Evolutionary conservation across 257 asterid species (phyloP), one percentile per base, ranked within the genome.

Genomic region (Vinca minor): DNA sequence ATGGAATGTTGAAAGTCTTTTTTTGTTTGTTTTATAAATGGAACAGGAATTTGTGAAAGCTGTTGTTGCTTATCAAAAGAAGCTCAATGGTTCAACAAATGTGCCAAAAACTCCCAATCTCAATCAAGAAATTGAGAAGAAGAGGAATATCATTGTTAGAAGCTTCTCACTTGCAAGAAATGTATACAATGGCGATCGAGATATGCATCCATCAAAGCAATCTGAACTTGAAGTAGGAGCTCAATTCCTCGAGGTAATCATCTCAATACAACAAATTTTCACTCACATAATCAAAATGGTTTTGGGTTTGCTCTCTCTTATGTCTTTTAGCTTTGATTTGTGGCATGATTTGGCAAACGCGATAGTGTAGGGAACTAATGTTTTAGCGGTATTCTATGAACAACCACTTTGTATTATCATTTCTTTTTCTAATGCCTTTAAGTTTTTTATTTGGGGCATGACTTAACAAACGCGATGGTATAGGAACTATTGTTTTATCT

Each of bases 11-110:
- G 31, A 21, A n/a, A 1, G 5, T 38, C 31, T 55, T 4, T 32
- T 34, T 46, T 25, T 38, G 66, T 35, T 38, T 70, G 41, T 41
- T 29, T 0, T 61, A 12, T 18, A 47, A 71, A 50, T 72, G 53
- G 46, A 26, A 26, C 58, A 81, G 83, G 82, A 73, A 42, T 81
- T 81, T 73, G 86, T 68, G 20, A 81, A 73, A 71, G 79, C 86
- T 1, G 83, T 62, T 21, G 46, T 78, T 78, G 79, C 80, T 21
- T 75, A 73, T 53, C 86, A 81, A 67, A 78, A 81, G 69, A 81
- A 71, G 65, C 78, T 75, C 4, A 68, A 49, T 4, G 45, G 57
- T 62, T 18, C 45, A 69, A 62, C 54, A 50, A 64, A 35, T 15
- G 52, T 75, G 1, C 76, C 73, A 32, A 75, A 41, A 52, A 12